Evolutionary conservation across 768 basidiomycete species (phyloP).

Genomic region (Termitomyces heimii): DNA sequence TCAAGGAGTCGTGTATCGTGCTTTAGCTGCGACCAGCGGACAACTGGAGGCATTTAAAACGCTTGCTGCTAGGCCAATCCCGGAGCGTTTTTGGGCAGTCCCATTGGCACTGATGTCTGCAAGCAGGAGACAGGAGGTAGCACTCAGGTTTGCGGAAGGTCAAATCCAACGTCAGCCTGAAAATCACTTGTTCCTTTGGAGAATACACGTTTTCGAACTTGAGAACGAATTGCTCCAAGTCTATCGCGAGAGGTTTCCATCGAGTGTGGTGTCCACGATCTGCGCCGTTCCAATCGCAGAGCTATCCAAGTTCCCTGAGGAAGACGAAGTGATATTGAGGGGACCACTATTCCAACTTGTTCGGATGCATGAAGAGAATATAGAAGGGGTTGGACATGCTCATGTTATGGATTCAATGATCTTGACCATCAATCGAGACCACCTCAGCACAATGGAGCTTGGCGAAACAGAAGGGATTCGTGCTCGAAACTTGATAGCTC

Average conservation of each 20-base stretch:
- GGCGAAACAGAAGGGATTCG: constrained; percentile 10
- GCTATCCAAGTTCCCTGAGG: constrained; percentile 15
- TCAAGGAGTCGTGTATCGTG: constrained; percentile 15
- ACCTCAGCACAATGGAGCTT: constrained; percentile 20
- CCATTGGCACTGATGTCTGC: constrained; percentile 17
- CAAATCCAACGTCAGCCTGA: constrained; percentile 2
- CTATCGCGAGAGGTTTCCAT: constrained; percentile 13
- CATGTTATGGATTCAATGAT: constrained; percentile 16
- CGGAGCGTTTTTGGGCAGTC: constrained; percentile 18
- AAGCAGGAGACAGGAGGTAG: constrained; percentile 10
- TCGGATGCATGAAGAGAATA: constrained; percentile 9
- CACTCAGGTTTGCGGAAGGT: constrained; percentile 11
- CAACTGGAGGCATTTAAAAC: constrained; percentile 12
- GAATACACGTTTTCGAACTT: constrained; percentile 15
- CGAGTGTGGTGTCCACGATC: constrained; percentile 16
- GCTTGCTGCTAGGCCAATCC: constrained; percentile 13
- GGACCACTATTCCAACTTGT: constrained; percentile 20
- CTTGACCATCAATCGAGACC: constrained; percentile 17
- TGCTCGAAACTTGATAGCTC: constrained; percentile 13
- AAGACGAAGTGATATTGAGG: constrained; percentile 16
- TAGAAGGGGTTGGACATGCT: constrained; percentile 1
- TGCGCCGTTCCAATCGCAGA: constrained; percentile 17
- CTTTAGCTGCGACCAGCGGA: constrained; percentile 10
- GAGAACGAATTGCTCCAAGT: constrained; percentile 7
- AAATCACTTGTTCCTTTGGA: constrained; percentile 12